Base-by-base conservation (phyloP, 1,284 basidiomycete species). In the Cystobasidium slooffiae region DNA sequence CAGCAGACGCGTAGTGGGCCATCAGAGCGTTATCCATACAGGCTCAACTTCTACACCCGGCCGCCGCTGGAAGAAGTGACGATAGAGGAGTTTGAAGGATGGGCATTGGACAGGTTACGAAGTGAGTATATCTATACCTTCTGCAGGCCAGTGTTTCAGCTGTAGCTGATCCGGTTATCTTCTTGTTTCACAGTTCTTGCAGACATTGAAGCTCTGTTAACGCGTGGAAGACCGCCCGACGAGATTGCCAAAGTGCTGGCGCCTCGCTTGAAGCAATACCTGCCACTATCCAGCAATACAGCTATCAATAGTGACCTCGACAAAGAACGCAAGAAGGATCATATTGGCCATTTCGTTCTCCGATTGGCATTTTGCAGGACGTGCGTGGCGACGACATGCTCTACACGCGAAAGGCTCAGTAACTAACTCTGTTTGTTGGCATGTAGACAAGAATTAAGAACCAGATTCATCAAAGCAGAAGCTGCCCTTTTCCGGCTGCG, bases 341-440 rank as follows among this genome's bases (percentile, higher is more conserved):
- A 95, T 80, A 86, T 97, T 43, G 90, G 94, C 20, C 97, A 99
- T 84, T 99, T 94, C 84, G 93, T 99, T 2, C 86, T 99, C 75
- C 86, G 97, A 56, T 86, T 99, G 51, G 95, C 97, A 1, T 99
- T 99, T 83, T 97, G 94, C 83, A 88, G 93, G 73, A 94, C 92
- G 94, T 97, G 83, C 82, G 93, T 10, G 73, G 44, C 24, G 69
- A 66, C 31, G 10, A 62, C 44, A 44, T 6, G 39, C 49, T 64
- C 20, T 72, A 16, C n/a, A 43, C 46, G 41, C 44, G 7, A 39
- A 16, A 1, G 24, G 3, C 1, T 43, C 56, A 16, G n/a, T 9
- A 12, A 14, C 43, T 10, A 59, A 7, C 37, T 1, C 22, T 59
- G 20, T 39, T 55, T 18, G 16, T 43, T 41, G 14, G 46, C 20